Evolutionary conservation across 169 alveolate genomes (phyloP), one percentile per base, ranked within the genome.

Genomic region (Cryptosporidium felis): DNA sequence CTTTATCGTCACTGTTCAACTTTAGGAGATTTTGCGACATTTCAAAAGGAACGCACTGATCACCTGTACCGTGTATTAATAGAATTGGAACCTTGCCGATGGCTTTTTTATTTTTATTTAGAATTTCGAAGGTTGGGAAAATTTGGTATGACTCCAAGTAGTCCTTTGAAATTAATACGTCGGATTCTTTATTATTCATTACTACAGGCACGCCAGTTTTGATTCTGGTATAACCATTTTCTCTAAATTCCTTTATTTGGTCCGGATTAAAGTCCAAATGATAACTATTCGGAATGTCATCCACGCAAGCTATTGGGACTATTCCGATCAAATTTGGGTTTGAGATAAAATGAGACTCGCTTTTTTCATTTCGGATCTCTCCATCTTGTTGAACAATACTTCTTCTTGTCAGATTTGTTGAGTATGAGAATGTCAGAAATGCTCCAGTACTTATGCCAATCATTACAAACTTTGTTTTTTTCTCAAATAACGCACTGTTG

Each of bases 381-480:
- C n/a, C 34, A 42, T 21, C 23, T 6, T 14, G n/a, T 21, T 56
- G 8, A 16, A 12, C 26, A 18, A 30, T 49, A 16, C 46, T 18
- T 74, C 40, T 74, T 51, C 44, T 56, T 1, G 85, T 49, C 36
- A 23, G 41, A 53, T 42, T 42, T 3, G 74, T 74, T 36, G 85
- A 49, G 42, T 74, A 74, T 9, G 85, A 49, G 56, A 74, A 53
- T 36, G 85, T 74, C 26, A 74, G 34, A 53, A 74, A 74, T 30
- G 85, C 85, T 8, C 85, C 85, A 4, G 85, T 74, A 40, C 85
- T 74, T 74, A 74, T 18, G 12, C 85, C 85, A n/a, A 74, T 74
- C 67, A 74, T 53, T 10, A 74, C 26, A 53, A 74, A 74, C 18
- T 53, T 49, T n/a, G 85, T 53, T 10, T 56, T 53, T n/a, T 34